These are phyloP conservation scores for Corymbia calophylla DNA, from an alignment of 441 rosid species.

Conservation along the genomic window DNA sequence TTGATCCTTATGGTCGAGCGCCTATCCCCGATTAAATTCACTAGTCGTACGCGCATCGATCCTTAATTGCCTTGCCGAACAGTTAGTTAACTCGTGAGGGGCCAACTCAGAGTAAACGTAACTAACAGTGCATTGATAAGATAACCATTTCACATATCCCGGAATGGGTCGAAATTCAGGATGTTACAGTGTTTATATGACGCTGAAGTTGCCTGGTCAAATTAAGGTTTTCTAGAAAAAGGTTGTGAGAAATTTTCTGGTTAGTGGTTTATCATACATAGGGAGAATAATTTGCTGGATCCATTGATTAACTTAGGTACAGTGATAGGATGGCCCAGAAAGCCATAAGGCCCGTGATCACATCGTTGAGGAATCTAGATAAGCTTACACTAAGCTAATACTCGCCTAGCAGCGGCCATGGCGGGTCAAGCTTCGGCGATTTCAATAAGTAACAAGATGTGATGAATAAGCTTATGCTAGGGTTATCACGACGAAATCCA, in stretches of 20 bases:
- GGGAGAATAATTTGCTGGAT: background rate
- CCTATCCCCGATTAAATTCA: too few species aligned
- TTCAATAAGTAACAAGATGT: background rate
- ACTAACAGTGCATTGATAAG: too few species aligned
- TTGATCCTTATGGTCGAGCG: too few species aligned
- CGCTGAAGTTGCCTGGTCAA: background rate
- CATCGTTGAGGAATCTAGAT: background rate
- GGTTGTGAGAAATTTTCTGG: background rate
- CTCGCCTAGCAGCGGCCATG: background rate
- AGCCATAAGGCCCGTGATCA: background rate
- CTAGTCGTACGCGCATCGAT: too few species aligned
- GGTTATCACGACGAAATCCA: background rate
- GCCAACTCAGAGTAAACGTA: too few species aligned
- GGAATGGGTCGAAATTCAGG: too few species aligned
- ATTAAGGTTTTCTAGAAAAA: background rate
- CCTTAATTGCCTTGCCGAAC: too few species aligned
- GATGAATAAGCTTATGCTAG: background rate
- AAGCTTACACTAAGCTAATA: background rate
- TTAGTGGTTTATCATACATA: background rate
- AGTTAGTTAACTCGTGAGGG: too few species aligned
- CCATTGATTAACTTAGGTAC: background rate
- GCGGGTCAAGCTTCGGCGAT: background rate
- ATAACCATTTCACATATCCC: too few species aligned
- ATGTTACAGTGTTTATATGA: background rate
- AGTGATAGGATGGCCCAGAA: background rate